A percentile compares a stretch with the other conserved stretches of the same genome.
Conservation (phyloP, 73 alveolate species). For the Paraurostyla sp. region DNA sequence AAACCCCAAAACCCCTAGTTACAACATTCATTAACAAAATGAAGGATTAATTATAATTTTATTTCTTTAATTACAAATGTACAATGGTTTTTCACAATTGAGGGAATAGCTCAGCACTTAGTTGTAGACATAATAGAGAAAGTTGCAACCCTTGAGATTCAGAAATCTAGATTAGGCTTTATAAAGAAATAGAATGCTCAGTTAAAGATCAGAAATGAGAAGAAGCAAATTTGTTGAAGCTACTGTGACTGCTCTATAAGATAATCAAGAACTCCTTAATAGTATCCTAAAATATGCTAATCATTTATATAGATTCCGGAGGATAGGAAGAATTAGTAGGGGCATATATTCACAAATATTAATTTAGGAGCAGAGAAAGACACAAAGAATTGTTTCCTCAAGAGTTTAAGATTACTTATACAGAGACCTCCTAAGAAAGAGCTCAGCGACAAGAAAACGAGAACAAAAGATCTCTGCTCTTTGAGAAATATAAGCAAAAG, state of each 20-base stretch:
- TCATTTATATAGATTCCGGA: neutral
- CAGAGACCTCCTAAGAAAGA: neutral
- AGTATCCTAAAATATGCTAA: neutral
- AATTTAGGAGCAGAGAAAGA: neutral
- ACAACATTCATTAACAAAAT: too few relatives aligned
- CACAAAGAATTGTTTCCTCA: neutral
- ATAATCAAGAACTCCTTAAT: neutral
- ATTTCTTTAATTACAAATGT: too few relatives aligned
- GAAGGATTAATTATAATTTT: too few relatives aligned
- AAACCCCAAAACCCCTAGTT: too few relatives aligned
- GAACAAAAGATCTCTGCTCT: neutral
- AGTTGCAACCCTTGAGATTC: neutral
- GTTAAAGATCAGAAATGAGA: neutral
- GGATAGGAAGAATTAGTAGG: slow-evolving; percentile 9
- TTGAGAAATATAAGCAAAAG: slow-evolving; percentile 20
- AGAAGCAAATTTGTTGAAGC: neutral
- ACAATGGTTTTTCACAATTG: neutral
- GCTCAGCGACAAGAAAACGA: neutral
- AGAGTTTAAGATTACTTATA: neutral
- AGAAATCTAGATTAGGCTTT: neutral
- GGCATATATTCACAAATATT: neutral
- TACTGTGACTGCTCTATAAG: neutral
- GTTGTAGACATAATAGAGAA: neutral
- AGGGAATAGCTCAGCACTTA: neutral
- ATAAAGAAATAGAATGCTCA: neutral